These are phyloP conservation scores for Aotearoamyces nothofagi DNA, from an alignment of 2,329 filamentous ascomycete species.

Conservation along the genomic window DNA sequence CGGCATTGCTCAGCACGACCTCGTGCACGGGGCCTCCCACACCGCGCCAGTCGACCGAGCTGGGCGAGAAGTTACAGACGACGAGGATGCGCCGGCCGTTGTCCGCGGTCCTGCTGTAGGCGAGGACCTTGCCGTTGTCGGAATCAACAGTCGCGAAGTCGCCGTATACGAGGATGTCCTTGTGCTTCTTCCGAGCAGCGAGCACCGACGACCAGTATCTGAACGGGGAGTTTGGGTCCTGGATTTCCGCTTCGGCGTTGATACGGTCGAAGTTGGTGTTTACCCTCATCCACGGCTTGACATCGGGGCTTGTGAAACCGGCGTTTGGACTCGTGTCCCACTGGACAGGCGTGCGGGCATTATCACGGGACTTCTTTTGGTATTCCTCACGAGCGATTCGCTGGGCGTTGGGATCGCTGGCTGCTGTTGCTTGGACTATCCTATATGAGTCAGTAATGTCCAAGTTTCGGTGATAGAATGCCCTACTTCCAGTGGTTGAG, in stretches of 20 bases:
- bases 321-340: conserved; percentile 46
- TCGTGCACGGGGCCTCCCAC: not conserved
- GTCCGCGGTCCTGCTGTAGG: conserved; percentile 30
- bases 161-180: conserved; percentile 53
- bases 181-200: conserved; percentile 40
- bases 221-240: conserved; percentile 34
- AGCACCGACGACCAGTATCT: conserved; percentile 46
- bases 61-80: conserved; percentile 15
- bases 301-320: conserved; percentile 42
- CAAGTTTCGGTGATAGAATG: not conserved
- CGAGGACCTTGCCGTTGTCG: conserved; percentile 36
- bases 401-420: conserved; percentile 23
- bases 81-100: conserved; percentile 15
- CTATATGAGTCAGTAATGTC: conserved; percentile 19
- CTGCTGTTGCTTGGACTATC: conserved; percentile 17
- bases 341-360: conserved; percentile 57
- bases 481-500: conserved; percentile 30
- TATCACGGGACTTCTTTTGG: conserved; percentile 47
- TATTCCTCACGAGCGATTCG: conserved; percentile 29
- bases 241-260: conserved; percentile 43
- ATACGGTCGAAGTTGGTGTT: conserved; percentile 45
- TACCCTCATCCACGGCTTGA: conserved; percentile 54
- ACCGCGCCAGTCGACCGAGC: conserved; percentile 2
- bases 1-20: conserved; percentile 2
- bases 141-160: conserved; percentile 39